Evolutionary conservation across 805 yeast species (phyloP).

Genomic region (Pichia gijzeniarum): DNA sequence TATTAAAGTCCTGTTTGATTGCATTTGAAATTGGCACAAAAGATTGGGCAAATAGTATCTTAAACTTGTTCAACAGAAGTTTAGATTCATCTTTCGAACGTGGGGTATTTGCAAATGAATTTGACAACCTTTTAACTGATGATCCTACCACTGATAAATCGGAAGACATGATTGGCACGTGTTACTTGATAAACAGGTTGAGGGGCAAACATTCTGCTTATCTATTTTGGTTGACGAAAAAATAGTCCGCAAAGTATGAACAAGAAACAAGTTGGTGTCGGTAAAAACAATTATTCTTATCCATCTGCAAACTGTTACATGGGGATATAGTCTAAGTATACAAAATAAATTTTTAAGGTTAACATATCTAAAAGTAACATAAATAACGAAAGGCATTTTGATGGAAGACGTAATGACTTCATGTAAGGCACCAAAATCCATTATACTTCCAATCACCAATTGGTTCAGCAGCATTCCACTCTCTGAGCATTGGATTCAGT

Average conservation of each 20-base stretch:
- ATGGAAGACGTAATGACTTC: too few species aligned
- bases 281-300: too few species aligned
- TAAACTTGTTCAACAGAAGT: slow-evolving; percentile 1
- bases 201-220: not conserved
- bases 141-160: not conserved
- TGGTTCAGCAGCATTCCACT: not conserved
- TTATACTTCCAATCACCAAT: not conserved
- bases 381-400: too few species aligned
- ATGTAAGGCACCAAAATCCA: slow-evolving; percentile 2
- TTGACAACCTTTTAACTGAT: not conserved
- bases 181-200: not conserved
- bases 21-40: slow-evolving; percentile 48
- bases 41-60: not conserved
- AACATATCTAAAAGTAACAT: too few species aligned
- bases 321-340: too few species aligned
- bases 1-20: slow-evolving; percentile 58
- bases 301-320: too few species aligned
- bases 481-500: not conserved
- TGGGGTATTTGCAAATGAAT: not conserved
- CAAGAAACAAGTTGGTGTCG: too few species aligned
- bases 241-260: too few species aligned
- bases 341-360: too few species aligned
- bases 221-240: too few species aligned
- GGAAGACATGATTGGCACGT: not conserved
- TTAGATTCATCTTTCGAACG: slow-evolving; percentile 6